Evolutionary conservation across 2,329 filamentous ascomycete species (phyloP), one percentile per base, ranked within the genome.

Genomic region (Ophiostoma tasmaniense): DNA sequence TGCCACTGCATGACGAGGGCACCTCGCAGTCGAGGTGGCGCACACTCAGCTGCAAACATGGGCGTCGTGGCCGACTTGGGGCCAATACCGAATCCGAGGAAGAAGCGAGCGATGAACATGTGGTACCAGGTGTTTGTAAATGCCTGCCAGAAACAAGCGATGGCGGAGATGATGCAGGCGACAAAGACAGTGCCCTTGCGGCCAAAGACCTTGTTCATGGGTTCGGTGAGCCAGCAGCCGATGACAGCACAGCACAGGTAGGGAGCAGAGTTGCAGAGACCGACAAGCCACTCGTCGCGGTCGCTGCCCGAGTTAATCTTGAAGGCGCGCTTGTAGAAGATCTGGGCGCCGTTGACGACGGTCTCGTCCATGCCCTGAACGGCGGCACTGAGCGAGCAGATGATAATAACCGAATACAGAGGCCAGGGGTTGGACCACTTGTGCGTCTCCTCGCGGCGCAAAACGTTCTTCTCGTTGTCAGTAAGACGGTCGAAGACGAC

Each of bases 361-460:
- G 87, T 89, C 77, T 90, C 86, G 75, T 90, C 87, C 86, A 89
- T 89, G 73, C 88, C 89, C 74, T 91, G 89, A 0, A 91, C 89
- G 30, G 88, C 87, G 20, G 89, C 89, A 61, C 85, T 89, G 25
- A 86, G 81, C n/a, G 87, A 89, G 74, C 87, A 90, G 45, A 89
- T 80, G 17, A 87, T 75, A 71, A 92, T 86, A 8, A 91, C 82
- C 67, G 87, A 81, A 76, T 90, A 90, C 66, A 91, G 81, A 75
- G 85, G 84, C 71, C 76, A 80, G 0, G 89, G 89, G 73, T 92
- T 89, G 6, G 83, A 84, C 90, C 90, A 92, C 71, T 86, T 87
- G 74, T 90, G 83, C 0, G 83, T 84, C 55, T 84, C 82, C 75
- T 93, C 90, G 22, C 83, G 81, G 13, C 83, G 80, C 52, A 92